phyloP scores from a whole-genome alignment of 257 asterid species.

The Forsythia viridissima region DNA sequence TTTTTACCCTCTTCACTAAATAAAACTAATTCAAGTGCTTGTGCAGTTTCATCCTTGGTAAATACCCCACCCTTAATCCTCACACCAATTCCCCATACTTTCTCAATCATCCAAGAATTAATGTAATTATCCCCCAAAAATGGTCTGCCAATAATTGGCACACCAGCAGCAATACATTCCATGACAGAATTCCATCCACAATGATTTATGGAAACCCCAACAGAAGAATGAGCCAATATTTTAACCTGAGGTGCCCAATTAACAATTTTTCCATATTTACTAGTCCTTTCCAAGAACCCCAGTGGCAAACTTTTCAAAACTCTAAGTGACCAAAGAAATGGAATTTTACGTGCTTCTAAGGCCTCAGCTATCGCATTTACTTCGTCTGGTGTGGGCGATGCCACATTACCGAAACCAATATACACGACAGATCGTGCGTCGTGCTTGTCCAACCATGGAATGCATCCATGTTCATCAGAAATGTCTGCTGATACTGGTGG shows the following conservation, averaged over 20 bases:
- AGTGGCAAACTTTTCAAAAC: constrained; percentile 33
- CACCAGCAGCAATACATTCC: constrained; percentile 53
- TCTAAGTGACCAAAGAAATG: constrained; percentile 61
- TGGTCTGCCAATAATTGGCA: constrained; percentile 60
- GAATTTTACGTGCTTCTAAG: constrained; percentile 41
- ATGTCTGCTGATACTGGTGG: constrained; percentile 11
- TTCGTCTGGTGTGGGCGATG: constrained; percentile 50
- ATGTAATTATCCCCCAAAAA: constrained; percentile 61
- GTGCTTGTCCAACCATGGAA: constrained; percentile 56
- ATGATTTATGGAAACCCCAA: constrained; percentile 54
- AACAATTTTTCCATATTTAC: constrained; percentile 42
- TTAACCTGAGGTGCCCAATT: constrained; percentile 58
- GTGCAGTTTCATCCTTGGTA: constrained; percentile 13
- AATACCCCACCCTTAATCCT: constrained; percentile 50
- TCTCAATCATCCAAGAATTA: constrained; percentile 51
- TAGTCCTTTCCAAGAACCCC: constrained; percentile 41
- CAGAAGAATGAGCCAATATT: constrained; percentile 42
- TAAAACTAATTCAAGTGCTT: constrained; percentile 43
- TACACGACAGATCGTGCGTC: constrained; percentile 44
- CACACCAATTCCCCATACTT: constrained; percentile 56
- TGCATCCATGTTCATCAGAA: constrained; percentile 38
- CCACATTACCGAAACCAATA: constrained; percentile 47
- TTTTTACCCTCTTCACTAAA: constrained; percentile 24
- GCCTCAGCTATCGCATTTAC: constrained; percentile 56
- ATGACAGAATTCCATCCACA: constrained; percentile 59